phyloP scores from a whole-genome alignment of 179 eudicot genomes.

The Silene coronaria region DNA sequence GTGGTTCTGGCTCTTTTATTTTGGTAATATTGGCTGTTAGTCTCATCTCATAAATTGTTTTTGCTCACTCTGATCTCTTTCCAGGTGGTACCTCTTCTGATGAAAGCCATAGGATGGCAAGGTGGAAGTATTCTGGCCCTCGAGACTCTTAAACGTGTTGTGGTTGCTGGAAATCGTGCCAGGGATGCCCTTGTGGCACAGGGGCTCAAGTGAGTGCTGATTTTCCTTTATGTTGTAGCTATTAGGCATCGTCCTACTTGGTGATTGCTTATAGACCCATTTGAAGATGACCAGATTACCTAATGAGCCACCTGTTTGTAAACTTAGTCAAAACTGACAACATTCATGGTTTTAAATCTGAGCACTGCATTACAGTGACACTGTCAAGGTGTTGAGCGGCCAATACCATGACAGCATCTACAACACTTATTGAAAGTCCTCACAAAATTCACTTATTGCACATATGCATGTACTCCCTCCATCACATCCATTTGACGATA shows the following conservation, averaged over 20 bases:
- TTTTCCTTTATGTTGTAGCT: neutral
- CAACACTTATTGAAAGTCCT: neutral
- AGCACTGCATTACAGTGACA: neutral
- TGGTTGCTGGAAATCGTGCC: constrained; percentile 97
- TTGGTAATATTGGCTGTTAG: neutral
- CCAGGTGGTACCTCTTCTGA: constrained; percentile 97
- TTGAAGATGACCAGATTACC: neutral
- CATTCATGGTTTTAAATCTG: neutral
- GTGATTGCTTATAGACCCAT: neutral
- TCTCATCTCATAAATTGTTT: neutral
- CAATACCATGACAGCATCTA: constrained; percentile 2
- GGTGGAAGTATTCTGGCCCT: constrained; percentile 97
- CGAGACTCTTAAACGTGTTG: constrained; percentile 95
- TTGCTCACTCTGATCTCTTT: constrained; percentile 3
- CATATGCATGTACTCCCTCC: neutral
- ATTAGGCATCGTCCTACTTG: neutral
- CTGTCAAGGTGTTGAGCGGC: neutral
- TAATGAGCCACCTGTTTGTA: neutral
- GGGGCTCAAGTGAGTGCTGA: constrained; percentile 76
- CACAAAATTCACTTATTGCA: neutral
- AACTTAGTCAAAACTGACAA: neutral
- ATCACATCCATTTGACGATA: neutral
- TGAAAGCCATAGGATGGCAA: constrained; percentile 99
- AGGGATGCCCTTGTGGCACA: constrained; percentile 98
- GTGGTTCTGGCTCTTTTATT: neutral